A percentile compares a stretch with the other conserved stretches of the same genome.
Evolutionary conservation across 2,329 filamentous ascomycete species (phyloP).

Genomic region (Aureobasidium sp.): DNA sequence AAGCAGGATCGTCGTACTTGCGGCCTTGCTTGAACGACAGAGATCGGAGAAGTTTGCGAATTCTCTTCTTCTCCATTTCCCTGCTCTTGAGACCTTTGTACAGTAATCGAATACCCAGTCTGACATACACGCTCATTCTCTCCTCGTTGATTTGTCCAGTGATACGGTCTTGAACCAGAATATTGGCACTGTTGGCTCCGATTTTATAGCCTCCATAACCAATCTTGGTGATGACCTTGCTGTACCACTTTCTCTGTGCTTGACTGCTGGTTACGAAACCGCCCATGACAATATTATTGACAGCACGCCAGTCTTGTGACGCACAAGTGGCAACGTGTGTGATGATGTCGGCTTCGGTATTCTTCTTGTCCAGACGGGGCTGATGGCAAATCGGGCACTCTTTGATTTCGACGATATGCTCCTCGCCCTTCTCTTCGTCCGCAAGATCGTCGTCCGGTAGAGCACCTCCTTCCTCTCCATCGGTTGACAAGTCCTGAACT

Average conservation of each 20-base stretch:
- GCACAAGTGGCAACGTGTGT: slow-evolving; percentile 97
- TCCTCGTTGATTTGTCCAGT: slow-evolving; percentile 98
- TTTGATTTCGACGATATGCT: slow-evolving; percentile 92
- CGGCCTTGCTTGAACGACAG: slow-evolving; percentile 93
- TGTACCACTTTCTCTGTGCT: slow-evolving; percentile 98
- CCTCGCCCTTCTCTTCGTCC: slow-evolving; percentile 43
- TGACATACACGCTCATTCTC: slow-evolving; percentile 97
- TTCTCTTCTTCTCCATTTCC: slow-evolving; percentile 97
- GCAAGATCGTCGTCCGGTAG: slow-evolving; percentile 23
- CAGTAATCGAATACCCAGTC: slow-evolving; percentile 81
- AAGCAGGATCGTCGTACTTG: slow-evolving; percentile 94
- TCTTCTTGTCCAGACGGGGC: slow-evolving; percentile 75
- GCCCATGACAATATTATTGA: slow-evolving; percentile 94
- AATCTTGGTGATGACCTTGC: slow-evolving; percentile 97
- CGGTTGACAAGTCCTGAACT: slow-evolving; percentile 33
- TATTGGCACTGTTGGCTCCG: slow-evolving; percentile 96
- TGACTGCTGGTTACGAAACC: slow-evolving; percentile 97
- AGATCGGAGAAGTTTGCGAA: slow-evolving; percentile 82
- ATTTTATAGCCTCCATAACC: slow-evolving; percentile 95
- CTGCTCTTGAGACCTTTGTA: slow-evolving; percentile 95
- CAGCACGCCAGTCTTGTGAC: slow-evolving; percentile 94
- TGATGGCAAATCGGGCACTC: slow-evolving; percentile 98
- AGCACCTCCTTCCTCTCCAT: slow-evolving; percentile 26
- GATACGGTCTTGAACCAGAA: slow-evolving; percentile 89
- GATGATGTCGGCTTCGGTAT: slow-evolving; percentile 95